phyloP scores from a whole-genome alignment of 768 basidiomycete species.

The Solioccasus polychromus region DNA sequence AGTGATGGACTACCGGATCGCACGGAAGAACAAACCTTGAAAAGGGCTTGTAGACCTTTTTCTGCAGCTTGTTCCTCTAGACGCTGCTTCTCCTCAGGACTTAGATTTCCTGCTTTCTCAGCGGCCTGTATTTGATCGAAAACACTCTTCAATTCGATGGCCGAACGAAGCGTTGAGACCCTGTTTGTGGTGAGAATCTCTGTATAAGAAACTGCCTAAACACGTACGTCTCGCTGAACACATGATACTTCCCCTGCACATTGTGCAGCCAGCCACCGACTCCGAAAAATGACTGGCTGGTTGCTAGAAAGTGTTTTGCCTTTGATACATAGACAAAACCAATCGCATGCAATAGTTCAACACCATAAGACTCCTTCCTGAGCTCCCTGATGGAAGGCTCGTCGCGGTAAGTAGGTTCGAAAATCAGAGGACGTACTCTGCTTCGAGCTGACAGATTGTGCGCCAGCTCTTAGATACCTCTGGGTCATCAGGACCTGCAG shows the following conservation, averaged over 20 bases:
- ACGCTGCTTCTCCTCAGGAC: constrained; percentile 73
- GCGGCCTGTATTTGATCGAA: constrained; percentile 93
- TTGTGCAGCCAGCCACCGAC: constrained; percentile 94
- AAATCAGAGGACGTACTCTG: constrained; percentile 55
- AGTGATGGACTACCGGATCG: neutral
- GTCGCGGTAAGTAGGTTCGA: neutral
- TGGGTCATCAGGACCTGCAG: constrained; percentile 61
- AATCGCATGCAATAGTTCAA: constrained; percentile 80
- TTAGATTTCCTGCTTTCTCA: constrained; percentile 78
- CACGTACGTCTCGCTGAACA: constrained; percentile 87
- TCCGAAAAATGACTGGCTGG: constrained; percentile 65
- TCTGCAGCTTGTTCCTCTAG: constrained; percentile 92
- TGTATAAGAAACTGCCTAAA: neutral
- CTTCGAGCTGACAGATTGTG: constrained; percentile 76
- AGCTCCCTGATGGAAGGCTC: constrained; percentile 53
- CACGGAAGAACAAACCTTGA: constrained; percentile 58
- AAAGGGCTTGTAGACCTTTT: constrained; percentile 86
- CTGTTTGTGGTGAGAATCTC: constrained; percentile 35
- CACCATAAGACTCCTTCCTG: constrained; percentile 82
- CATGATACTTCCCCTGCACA: constrained; percentile 88
- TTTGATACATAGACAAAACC: constrained; percentile 85
- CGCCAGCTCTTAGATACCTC: constrained; percentile 73
- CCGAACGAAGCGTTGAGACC: constrained; percentile 80
- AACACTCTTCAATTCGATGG: constrained; percentile 84
- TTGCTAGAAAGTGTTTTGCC: constrained; percentile 79